A percentile compares a stretch with the other conserved stretches of the same genome.
Evolutionary conservation across 2,329 filamentous ascomycete genomes (phyloP).

Genomic region (Penicillium digitatum): DNA sequence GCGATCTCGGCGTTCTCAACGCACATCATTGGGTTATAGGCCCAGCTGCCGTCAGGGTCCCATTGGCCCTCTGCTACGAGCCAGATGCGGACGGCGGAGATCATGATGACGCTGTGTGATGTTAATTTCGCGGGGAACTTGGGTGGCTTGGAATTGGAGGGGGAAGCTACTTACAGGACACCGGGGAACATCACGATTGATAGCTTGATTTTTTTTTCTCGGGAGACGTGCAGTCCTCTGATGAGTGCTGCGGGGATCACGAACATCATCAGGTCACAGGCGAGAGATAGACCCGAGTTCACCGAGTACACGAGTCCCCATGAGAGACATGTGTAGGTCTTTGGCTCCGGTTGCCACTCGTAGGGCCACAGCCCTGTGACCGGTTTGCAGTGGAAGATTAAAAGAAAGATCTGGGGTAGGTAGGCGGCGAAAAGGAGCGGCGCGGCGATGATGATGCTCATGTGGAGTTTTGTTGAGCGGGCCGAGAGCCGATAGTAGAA

Average conservation of each 20-base stretch:
- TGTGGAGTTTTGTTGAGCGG: slow-evolving; percentile 25
- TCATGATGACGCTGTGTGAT: slow-evolving; percentile 45
- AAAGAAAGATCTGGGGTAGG: slow-evolving; percentile 48
- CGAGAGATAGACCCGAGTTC: slow-evolving; percentile 49
- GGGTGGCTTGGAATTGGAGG: no score
- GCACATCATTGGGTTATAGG: slow-evolving; percentile 50
- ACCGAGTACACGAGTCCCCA: slow-evolving; percentile 53
- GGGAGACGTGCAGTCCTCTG: slow-evolving; percentile 44
- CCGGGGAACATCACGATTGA: slow-evolving; percentile 50
- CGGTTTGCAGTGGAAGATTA: slow-evolving; percentile 52
- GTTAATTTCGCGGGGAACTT: slow-evolving; percentile 3
- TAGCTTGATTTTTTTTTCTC: slow-evolving; percentile 47
- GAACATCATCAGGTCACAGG: slow-evolving; percentile 52
- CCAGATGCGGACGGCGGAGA: slow-evolving; percentile 47
- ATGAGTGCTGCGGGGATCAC: slow-evolving; percentile 51
- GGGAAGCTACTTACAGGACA: slow-evolving; percentile 39
- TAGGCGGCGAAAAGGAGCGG: slow-evolving; percentile 41
- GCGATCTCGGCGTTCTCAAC: slow-evolving; percentile 52
- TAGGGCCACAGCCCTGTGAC: slow-evolving; percentile 54
- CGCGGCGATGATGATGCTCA: slow-evolving; percentile 29
- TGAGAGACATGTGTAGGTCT: slow-evolving; percentile 45
- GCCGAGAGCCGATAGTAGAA: slow-evolving; percentile 50
- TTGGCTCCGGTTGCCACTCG: slow-evolving; percentile 43
- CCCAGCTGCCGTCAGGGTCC: slow-evolving; percentile 49
- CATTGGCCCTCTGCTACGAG: slow-evolving; percentile 48